Base-by-base conservation (phyloP, 768 basidiomycete genomes). In the Tricholoma furcatifolium region DNA sequence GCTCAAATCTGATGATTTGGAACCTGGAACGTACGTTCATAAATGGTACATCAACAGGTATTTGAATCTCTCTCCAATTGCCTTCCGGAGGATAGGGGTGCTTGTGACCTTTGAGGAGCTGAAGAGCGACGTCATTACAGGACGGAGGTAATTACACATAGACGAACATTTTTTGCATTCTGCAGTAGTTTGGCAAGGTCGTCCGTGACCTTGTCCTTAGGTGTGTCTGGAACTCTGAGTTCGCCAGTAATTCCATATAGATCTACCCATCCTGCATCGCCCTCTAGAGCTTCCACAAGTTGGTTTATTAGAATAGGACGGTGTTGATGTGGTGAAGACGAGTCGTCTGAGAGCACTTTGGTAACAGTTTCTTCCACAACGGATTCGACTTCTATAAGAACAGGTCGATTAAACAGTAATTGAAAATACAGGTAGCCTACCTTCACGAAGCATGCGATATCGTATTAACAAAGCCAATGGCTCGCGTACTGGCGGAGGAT, bases 361-460 rank as follows among this genome's bases (percentile, higher is more conserved):
- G 75, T 70, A 2, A 84, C 79, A 23, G 73, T 70, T 20, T 71
- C 60, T 51, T 82, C 77, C 12, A 90, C 78, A 34, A 90, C 66
- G 6, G 74, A 71, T 62, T 84, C 85, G 5, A 88, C 83, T 73
- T 93, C 91, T 92, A 57, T 5, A n/a, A 15, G 45, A 47, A 31
- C 36, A 15, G 12, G 35, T 40, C 10, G 18, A 45, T 18, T 20
- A 34, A 46, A 21, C 45, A 11, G 18, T 10, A 3, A 6, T n/a
- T 2, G 4, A 11, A 6, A 9, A 3, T n/a, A 34, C 14, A 43
- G 10, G 30, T 11, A 32, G 46, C 65, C 41, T 54, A 92, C 93
- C 93, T 77, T 95, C 91, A 17, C 85, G 84, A 21, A 96, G 70
- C 73, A 85, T 84, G 34, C 90, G 82, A 68, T 93, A 97, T 45